These are phyloP conservation scores for Stephania japonica DNA, from an alignment of 164 flowering plant species.

Conservation along the genomic window DNA sequence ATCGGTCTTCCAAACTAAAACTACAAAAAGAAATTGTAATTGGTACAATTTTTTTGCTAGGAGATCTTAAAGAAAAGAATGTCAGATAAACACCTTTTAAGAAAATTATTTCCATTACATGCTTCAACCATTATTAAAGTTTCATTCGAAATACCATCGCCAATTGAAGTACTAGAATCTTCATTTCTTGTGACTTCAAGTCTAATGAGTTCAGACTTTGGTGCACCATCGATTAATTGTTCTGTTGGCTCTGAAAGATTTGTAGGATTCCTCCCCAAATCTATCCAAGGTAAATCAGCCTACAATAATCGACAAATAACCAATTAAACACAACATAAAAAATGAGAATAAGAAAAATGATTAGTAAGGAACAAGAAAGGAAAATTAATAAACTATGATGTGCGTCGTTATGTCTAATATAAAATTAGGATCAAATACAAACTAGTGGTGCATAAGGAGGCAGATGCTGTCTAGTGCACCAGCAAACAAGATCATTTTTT, in stretches of 20 bases:
- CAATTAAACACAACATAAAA: not conserved
- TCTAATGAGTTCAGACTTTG: slow-evolving; percentile 14
- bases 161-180: slow-evolving; percentile 12
- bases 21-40: slow-evolving; percentile 24
- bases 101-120: slow-evolving; percentile 44
- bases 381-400: too few relatives aligned
- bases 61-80: not conserved
- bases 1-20: slow-evolving; percentile 64
- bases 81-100: slow-evolving; percentile 48
- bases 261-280: slow-evolving; percentile 16
- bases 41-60: not conserved
- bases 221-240: slow-evolving; percentile 4
- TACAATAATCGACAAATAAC: slow-evolving; percentile 11
- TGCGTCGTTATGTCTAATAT: too few relatives aligned
- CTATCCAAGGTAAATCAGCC: slow-evolving; percentile 31
- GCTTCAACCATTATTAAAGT: slow-evolving; percentile 19
- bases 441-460: too few relatives aligned
- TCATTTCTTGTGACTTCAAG: slow-evolving; percentile 18
- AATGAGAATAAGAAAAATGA: not conserved
- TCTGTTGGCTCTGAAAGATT: slow-evolving; percentile 17
- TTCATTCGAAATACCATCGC: slow-evolving; percentile 21
- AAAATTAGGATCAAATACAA: too few relatives aligned
- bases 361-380: not conserved
- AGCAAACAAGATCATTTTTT: too few relatives aligned
- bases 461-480: too few relatives aligned